phyloP scores from a whole-genome alignment of 2,329 filamentous ascomycete species.

The Plenodomus tracheiphilus region DNA sequence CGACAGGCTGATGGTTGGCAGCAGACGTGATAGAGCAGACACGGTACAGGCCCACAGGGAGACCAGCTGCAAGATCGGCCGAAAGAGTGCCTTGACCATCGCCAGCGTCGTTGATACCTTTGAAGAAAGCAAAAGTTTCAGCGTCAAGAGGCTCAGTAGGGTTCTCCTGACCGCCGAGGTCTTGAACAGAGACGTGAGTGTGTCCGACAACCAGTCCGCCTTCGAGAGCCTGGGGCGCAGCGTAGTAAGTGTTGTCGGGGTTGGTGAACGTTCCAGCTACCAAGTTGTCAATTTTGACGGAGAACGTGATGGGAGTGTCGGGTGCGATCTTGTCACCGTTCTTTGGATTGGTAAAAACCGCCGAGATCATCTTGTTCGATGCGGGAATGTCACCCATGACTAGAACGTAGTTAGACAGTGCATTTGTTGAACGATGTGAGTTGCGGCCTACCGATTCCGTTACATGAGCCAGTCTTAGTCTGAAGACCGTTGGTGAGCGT shows the following conservation, averaged over 20 bases:
- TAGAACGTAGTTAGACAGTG: slow-evolving; percentile 15
- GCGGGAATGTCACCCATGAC: slow-evolving; percentile 62
- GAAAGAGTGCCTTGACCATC: slow-evolving; percentile 52
- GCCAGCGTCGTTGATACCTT: slow-evolving; percentile 59
- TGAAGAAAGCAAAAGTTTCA: slow-evolving; percentile 59
- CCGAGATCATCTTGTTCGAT: slow-evolving; percentile 57
- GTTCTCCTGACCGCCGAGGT: slow-evolving; percentile 46
- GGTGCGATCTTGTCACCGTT: slow-evolving; percentile 47
- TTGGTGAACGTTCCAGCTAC: slow-evolving; percentile 60
- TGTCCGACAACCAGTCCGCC: slow-evolving; percentile 51
- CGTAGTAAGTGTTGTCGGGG: slow-evolving; percentile 58
- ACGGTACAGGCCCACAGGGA: slow-evolving; percentile 55
- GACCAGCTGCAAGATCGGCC: slow-evolving; percentile 51
- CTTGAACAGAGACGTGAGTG: slow-evolving; percentile 58
- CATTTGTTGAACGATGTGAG: not conserved
- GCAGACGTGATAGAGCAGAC: slow-evolving; percentile 58
- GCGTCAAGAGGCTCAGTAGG: slow-evolving; percentile 44
- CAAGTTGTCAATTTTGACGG: slow-evolving; percentile 55
- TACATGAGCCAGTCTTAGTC: slow-evolving; percentile 56
- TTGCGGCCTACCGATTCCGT: slow-evolving; percentile 52
- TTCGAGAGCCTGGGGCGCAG: slow-evolving; percentile 56
- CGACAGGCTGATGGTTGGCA: slow-evolving; percentile 59
- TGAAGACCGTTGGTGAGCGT: slow-evolving; percentile 60
- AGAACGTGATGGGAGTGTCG: slow-evolving; percentile 52
- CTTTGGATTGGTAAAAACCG: slow-evolving; percentile 54